Base-by-base conservation (phyloP, 2,329 filamentous ascomycete genomes). In the Colletotrichum neosansevieriae region DNA sequence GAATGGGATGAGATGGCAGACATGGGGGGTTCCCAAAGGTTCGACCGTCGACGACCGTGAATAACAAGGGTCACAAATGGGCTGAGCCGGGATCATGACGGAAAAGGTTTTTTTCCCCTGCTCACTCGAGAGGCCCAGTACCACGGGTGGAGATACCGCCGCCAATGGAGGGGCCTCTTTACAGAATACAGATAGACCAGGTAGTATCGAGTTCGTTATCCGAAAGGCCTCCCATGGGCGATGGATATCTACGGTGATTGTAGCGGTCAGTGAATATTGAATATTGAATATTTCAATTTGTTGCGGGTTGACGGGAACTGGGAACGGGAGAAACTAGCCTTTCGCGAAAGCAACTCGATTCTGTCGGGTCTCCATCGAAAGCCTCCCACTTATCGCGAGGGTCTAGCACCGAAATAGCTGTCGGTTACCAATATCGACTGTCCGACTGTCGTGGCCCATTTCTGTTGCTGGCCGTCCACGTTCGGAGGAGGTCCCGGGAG, bases 391-490 rank as follows among this genome's bases (percentile, higher is more conserved):
- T 21, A 21, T 2, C 21, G 21, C 21, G 21, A 21, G 21, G 21
- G 21, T 21, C 21, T 3, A 21, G 21, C 21, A 21, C 21, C 21
- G 21, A 21, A 21, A 21, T 3, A 2, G 21, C 21, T 21, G 21
- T 21, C 21, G 21, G 21, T 21, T 21, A 21, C 21, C 21, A 21
- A 2, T 21, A 21, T 21, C 21, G 21, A 21, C 21, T 54, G 9
- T 24, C 19, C 34, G n/a, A n/a, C 21, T 24, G 24, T 34, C 13
- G 17, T 53, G 56, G 6, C 47, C 29, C 47, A 12, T 24, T 53
- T 54, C 19, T 38, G 62, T 65, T 65, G 54, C 19, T 60, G 56
- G 36, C 45, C 54, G 54, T 64, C 62, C 62, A 42, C 24, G 24
- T 59, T 64, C 61, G 62, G 62, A 53, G 56, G 45, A 19, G n/a